A percentile compares a stretch with the other conserved stretches of the same genome.
Evolutionary conservation across 441 rosid species (phyloP).

Genomic region (Aleurites moluccanus): DNA sequence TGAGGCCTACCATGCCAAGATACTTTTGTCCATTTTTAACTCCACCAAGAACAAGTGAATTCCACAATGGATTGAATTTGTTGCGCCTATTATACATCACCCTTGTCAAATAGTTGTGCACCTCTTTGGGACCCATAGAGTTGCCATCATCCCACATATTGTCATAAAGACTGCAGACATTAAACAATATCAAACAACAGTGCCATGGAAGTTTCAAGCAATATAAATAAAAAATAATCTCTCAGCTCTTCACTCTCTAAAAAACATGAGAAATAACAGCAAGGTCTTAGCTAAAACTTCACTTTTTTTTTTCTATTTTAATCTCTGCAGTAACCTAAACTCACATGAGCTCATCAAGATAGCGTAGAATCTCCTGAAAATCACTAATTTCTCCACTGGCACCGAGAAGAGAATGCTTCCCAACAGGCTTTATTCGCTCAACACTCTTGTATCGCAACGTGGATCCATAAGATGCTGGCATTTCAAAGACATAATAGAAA

Average conservation of each 20-base stretch:
- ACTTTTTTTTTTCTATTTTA: too few relatives aligned
- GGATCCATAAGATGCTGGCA: constrained; percentile 90
- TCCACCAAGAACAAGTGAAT: constrained; percentile 96
- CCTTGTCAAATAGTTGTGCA: constrained; percentile 90
- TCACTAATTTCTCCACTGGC: constrained; percentile 97
- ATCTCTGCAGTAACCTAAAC: constrained; percentile 15
- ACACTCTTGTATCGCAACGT: constrained; percentile 89
- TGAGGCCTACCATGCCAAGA: constrained; percentile 75
- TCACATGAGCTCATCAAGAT: constrained; percentile 94
- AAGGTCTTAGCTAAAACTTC: not conserved
- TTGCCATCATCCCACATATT: constrained; percentile 99
- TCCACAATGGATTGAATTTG: constrained; percentile 97
- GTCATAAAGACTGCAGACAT: constrained; percentile 76
- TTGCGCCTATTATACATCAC: constrained; percentile 97
- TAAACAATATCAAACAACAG: constrained; percentile 19
- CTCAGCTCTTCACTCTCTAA: not conserved
- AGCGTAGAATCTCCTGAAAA: constrained; percentile 86
- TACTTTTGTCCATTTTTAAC: constrained; percentile 91
- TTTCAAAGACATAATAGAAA: not conserved
- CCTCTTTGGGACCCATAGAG: constrained; percentile 98
- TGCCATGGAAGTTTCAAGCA: constrained; percentile 1
- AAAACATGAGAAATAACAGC: not conserved
- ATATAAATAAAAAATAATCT: not conserved
- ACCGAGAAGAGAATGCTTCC: constrained; percentile 94
- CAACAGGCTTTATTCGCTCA: constrained; percentile 81